Conservation (phyloP, 257 asterid genomes). For the Paraleonurus japonicus region DNA sequence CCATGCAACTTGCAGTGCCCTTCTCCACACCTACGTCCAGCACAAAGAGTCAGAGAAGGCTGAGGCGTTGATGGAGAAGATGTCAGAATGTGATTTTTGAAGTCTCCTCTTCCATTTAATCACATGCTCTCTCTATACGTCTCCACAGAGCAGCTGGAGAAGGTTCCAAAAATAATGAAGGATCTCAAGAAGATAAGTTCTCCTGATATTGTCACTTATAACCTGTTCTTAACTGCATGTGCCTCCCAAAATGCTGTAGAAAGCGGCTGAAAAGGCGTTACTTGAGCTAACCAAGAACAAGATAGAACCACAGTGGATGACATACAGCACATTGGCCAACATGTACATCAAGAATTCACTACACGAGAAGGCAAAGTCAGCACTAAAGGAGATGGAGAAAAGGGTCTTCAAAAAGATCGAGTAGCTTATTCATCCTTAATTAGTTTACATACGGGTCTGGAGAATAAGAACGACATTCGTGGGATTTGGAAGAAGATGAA, state of each 20-base stretch:
- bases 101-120: constrained; percentile 76
- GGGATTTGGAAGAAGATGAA: constrained; percentile 83
- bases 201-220: constrained; percentile 84
- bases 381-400: constrained; percentile 85
- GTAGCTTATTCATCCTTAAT: constrained; percentile 70
- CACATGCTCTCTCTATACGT: constrained; percentile 78
- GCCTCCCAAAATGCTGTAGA: constrained; percentile 62
- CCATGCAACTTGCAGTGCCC: constrained; percentile 71
- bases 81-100: constrained; percentile 79
- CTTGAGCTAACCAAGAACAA: constrained; percentile 57
- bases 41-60: constrained; percentile 60
- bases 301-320: constrained; percentile 88
- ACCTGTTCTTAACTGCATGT: constrained; percentile 71
- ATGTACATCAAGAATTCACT: constrained; percentile 73
- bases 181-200: constrained; percentile 65
- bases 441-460: constrained; percentile 68
- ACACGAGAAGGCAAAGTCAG: constrained; percentile 60
- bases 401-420: constrained; percentile 52
- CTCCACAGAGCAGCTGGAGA: constrained; percentile 63
- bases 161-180: constrained; percentile 51
- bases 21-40: constrained; percentile 85
- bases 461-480: constrained; percentile 50
- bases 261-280: constrained; percentile 64
- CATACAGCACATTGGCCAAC: constrained; percentile 83
- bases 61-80: constrained; percentile 74